phyloP scores from a whole-genome alignment of 2,329 filamentous ascomycete species.

The Pseudogymnoascus sp. region DNA sequence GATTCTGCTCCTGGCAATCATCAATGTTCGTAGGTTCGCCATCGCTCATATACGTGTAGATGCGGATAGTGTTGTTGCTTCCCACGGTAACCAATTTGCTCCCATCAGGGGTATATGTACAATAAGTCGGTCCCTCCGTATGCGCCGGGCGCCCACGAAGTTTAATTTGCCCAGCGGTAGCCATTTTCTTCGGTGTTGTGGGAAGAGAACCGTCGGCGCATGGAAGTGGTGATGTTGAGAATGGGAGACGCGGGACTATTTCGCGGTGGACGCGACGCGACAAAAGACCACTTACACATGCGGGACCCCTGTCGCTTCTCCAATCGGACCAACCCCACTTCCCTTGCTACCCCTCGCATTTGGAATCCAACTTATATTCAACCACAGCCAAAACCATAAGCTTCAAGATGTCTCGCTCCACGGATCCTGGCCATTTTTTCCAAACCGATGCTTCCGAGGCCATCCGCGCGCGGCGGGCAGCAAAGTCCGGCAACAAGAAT shows the following conservation, averaged over 20 bases:
- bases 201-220: slow-evolving; percentile 10
- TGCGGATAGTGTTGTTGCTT: slow-evolving; percentile 84
- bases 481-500: slow-evolving; percentile 66
- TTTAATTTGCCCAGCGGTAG: slow-evolving; percentile 32
- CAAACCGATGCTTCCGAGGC: slow-evolving; percentile 56
- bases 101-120: slow-evolving; percentile 85
- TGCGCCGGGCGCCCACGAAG: slow-evolving; percentile 62
- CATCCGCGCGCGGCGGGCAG: slow-evolving; percentile 50
- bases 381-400: background rate
- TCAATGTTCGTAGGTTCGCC: slow-evolving; percentile 90
- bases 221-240: slow-evolving; percentile 10
- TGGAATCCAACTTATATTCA: background rate
- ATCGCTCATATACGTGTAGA: slow-evolving; percentile 86
- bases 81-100: slow-evolving; percentile 82
- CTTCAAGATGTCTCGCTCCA: slow-evolving; percentile 53
- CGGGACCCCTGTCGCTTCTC: slow-evolving; percentile 14
- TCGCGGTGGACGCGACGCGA: slow-evolving; percentile 15
- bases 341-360: background rate
- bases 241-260: slow-evolving; percentile 8
- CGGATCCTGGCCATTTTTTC: slow-evolving; percentile 77
- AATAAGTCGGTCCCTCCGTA: slow-evolving; percentile 76
- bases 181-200: slow-evolving; percentile 20
- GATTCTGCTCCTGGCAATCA: slow-evolving; percentile 79
- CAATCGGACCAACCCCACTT: slow-evolving; percentile 3
- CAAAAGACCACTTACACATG: slow-evolving; percentile 9